These are phyloP conservation scores for Cardamine chenopodiifolia DNA, from an alignment of 345 rosid species.

Conservation along the genomic window DNA sequence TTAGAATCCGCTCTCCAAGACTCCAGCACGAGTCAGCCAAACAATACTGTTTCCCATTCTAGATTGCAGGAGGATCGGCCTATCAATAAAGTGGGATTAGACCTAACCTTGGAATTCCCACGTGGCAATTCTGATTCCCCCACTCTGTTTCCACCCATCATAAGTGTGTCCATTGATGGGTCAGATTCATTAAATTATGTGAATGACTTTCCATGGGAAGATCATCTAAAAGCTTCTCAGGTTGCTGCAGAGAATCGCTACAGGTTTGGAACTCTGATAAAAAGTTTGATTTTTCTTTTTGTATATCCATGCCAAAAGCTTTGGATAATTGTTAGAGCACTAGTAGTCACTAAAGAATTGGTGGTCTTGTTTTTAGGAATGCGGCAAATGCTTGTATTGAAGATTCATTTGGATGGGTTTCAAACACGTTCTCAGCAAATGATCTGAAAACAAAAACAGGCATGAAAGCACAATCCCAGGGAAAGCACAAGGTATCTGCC, in stretches of 20 bases:
- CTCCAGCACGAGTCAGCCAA: constrained; percentile 46
- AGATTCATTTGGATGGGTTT: constrained; percentile 65
- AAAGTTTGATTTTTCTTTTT: background rate
- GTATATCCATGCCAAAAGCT: background rate
- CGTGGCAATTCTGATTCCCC: constrained; percentile 48
- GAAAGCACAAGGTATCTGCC: constrained; percentile 71
- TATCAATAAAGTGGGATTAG: constrained; percentile 51
- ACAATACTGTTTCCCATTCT: constrained; percentile 45
- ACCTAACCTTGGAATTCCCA: constrained; percentile 72
- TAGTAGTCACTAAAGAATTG: background rate
- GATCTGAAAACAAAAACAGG: constrained; percentile 61
- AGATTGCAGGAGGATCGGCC: constrained; percentile 51
- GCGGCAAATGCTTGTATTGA: constrained; percentile 62
- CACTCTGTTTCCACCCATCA: constrained; percentile 56
- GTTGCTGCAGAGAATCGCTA: constrained; percentile 69
- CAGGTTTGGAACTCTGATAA: constrained; percentile 53
- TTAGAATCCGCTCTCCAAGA: constrained; percentile 75
- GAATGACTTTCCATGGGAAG: constrained; percentile 46
- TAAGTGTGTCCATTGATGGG: constrained; percentile 60
- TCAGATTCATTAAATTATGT: constrained; percentile 43
- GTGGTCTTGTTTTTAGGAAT: constrained; percentile 52
- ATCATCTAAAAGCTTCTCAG: constrained; percentile 52
- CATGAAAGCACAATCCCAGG: constrained; percentile 55
- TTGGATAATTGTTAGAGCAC: background rate
- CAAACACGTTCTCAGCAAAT: constrained; percentile 58